These are phyloP conservation scores for Dendrothele bispora DNA, from an alignment of 768 basidiomycete genomes.

Conservation along the genomic window DNA sequence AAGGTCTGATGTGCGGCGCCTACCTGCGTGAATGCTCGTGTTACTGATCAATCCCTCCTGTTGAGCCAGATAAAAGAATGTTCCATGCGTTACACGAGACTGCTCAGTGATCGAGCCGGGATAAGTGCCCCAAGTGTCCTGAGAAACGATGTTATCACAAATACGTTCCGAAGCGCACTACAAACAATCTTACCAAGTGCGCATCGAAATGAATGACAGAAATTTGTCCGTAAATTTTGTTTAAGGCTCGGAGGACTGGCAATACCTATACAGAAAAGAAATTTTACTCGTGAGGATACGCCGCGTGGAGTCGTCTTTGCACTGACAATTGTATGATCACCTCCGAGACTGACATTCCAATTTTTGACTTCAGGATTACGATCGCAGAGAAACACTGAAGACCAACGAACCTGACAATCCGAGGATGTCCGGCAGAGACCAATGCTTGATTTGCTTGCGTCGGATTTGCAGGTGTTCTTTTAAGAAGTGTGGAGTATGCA, in stretches of 20 bases:
- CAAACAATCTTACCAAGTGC: constrained; percentile 35
- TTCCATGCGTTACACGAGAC: constrained; percentile 78
- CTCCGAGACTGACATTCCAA: constrained; percentile 63
- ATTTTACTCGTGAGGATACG: background rate
- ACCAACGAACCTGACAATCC: constrained; percentile 57
- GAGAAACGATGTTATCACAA: too few relatives aligned
- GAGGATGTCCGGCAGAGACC: constrained; percentile 54
- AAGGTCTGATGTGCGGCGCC: constrained; percentile 68
- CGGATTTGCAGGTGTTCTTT: constrained; percentile 46
- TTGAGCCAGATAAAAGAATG: constrained; percentile 80
- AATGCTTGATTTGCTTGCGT: background rate
- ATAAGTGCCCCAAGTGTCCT: constrained; percentile 67
- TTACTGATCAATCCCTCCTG: constrained; percentile 78
- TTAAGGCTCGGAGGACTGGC: constrained; percentile 78
- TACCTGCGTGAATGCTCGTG: constrained; percentile 82
- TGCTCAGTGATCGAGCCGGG: constrained; percentile 58
- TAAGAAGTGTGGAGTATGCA: constrained; percentile 75
- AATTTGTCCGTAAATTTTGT: constrained; percentile 79
- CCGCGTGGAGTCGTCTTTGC: too few relatives aligned
- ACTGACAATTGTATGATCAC: constrained; percentile 83
- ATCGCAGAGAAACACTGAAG: background rate
- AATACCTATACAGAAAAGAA: constrained; percentile 49
- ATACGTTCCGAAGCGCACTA: too few relatives aligned
- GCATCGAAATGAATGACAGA: constrained; percentile 86
- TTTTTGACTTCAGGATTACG: background rate